Percentiles rank a stretch among this genome's conserved stretches.
Conservation (phyloP, 768 basidiomycete genomes). For the Suillus spraguei region DNA sequence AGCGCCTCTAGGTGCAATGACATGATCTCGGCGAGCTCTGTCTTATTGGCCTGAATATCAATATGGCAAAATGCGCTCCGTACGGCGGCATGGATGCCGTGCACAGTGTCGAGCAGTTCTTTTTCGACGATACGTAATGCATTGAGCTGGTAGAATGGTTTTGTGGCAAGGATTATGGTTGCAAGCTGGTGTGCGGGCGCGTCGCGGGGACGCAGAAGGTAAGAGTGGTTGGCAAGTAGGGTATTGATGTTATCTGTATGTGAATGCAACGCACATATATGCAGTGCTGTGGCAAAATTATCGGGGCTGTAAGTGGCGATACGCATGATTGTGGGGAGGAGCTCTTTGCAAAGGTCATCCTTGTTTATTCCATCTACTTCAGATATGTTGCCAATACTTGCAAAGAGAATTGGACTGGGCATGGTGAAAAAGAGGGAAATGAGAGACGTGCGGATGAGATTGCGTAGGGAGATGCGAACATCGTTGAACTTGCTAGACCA, state of each 20-base stretch:
- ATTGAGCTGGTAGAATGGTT: constrained; percentile 27
- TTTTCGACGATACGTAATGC: constrained; percentile 49
- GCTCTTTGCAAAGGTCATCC: constrained; percentile 34
- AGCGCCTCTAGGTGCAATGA: constrained; percentile 40
- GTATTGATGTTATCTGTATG: constrained; percentile 37
- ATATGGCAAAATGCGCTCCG: constrained; percentile 50
- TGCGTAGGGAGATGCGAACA: constrained; percentile 43
- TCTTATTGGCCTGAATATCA: constrained; percentile 40
- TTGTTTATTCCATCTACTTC: constrained; percentile 22
- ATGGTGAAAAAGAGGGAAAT: constrained; percentile 48
- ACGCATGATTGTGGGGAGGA: constrained; percentile 37
- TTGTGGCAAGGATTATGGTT: constrained; percentile 38
- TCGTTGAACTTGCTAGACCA: constrained; percentile 49
- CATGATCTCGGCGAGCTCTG: constrained; percentile 48
- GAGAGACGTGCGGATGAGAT: constrained; percentile 48
- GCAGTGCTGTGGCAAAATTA: constrained; percentile 55
- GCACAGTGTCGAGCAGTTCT: constrained; percentile 52
- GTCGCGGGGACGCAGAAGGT: constrained; percentile 67
- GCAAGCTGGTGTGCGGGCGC: constrained; percentile 47
- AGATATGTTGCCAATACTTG: constrained; percentile 42
- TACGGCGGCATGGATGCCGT: constrained; percentile 45
- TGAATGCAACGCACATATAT: constrained; percentile 46
- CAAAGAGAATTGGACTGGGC: constrained; percentile 51
- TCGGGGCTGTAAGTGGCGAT: constrained; percentile 54
- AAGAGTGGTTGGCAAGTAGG: constrained; percentile 48